Conservation (phyloP, 2,329 filamentous ascomycete species). For the Nannizziopsis arthrosporioides region DNA sequence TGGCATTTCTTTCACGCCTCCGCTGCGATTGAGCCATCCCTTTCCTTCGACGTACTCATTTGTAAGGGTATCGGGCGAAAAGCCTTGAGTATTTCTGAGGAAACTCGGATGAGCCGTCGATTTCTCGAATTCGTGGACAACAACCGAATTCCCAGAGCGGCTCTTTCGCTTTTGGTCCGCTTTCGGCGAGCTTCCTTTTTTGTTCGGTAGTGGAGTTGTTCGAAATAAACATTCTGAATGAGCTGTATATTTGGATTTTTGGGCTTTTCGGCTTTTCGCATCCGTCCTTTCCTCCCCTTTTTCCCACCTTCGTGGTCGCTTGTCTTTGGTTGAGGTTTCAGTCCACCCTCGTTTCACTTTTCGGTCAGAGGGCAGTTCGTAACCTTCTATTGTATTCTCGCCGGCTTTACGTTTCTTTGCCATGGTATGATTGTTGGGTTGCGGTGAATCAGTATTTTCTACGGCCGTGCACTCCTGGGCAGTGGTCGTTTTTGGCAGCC, state of each 20-base stretch:
- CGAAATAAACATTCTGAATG: constrained; percentile 75
- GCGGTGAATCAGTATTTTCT: constrained; percentile 27
- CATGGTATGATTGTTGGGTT: constrained; percentile 27
- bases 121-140: constrained; percentile 83
- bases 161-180: constrained; percentile 43
- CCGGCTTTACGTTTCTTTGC: constrained; percentile 44
- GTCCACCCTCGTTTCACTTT: constrained; percentile 88
- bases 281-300: constrained; percentile 41
- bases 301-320: constrained; percentile 35
- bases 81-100: constrained; percentile 47
- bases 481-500: constrained; percentile 30
- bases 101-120: constrained; percentile 74
- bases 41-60: constrained; percentile 66
- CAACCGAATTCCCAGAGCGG: constrained; percentile 50
- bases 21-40: constrained; percentile 76
- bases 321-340: constrained; percentile 40
- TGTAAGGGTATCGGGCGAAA: constrained; percentile 38
- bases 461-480: constrained; percentile 11
- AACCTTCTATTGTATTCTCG: constrained; percentile 50
- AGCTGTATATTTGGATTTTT: constrained; percentile 66
- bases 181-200: constrained; percentile 22
- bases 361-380: constrained; percentile 59
- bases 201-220: constrained; percentile 57
- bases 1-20: constrained; percentile 51
- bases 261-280: constrained; percentile 45